These are phyloP conservation scores for Ananas comosus DNA, from an alignment of 176 grass and related monocot genomes.

Conservation along the genomic window DNA sequence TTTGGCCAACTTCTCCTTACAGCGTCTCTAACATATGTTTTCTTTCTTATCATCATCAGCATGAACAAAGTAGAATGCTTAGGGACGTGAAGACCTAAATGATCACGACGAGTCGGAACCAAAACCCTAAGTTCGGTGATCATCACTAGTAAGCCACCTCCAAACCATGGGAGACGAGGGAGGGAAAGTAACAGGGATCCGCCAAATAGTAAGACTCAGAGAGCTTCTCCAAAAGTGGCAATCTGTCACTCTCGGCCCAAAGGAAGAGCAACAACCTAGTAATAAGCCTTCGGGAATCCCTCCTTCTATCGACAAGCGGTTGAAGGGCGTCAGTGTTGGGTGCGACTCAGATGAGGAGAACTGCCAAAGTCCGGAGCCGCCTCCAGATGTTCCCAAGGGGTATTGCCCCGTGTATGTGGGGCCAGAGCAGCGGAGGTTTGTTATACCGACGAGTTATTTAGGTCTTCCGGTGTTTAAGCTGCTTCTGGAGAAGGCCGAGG, in stretches of 20 bases:
- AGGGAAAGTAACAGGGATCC: slow-evolving; percentile 28
- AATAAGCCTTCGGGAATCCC: slow-evolving; percentile 22
- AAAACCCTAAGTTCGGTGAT: background rate
- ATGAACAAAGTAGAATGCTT: background rate
- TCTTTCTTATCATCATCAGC: too few species aligned
- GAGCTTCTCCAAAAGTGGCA: slow-evolving; percentile 78
- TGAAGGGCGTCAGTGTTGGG: slow-evolving; percentile 27
- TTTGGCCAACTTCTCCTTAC: too few species aligned
- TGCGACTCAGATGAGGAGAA: slow-evolving; percentile 45
- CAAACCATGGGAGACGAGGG: slow-evolving; percentile 35
- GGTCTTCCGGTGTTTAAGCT: slow-evolving; percentile 61
- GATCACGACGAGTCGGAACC: background rate
- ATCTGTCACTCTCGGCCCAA: slow-evolving; percentile 19
- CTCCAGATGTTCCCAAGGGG: slow-evolving; percentile 40
- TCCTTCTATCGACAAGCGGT: slow-evolving; percentile 27
- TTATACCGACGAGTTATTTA: slow-evolving; percentile 72
- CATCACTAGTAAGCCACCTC: background rate
- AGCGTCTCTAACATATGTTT: too few species aligned
- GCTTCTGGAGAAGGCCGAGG: slow-evolving; percentile 77
- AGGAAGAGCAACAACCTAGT: background rate
- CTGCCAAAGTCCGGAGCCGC: slow-evolving; percentile 51
- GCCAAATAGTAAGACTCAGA: slow-evolving; percentile 49
- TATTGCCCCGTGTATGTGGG: slow-evolving; percentile 66
- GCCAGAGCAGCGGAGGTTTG: slow-evolving; percentile 62
- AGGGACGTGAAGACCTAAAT: background rate